Conservation (phyloP, 1,284 basidiomycete genomes). For the Heterobasidion occidentale region DNA sequence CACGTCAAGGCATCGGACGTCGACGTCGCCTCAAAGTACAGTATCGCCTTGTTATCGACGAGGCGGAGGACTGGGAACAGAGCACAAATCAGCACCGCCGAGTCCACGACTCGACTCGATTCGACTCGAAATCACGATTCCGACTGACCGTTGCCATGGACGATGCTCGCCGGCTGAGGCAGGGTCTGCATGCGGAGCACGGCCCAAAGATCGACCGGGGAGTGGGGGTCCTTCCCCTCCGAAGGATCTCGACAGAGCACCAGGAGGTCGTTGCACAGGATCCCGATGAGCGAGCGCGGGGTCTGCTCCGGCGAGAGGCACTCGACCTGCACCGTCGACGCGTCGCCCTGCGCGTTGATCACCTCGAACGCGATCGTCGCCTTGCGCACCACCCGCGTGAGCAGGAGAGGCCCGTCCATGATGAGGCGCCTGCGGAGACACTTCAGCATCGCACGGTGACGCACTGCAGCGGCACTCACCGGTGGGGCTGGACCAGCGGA, state of each 20-base stretch:
- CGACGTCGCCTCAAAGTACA: conserved; percentile 85
- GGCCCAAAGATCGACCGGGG: conserved; percentile 83
- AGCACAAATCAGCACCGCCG: conserved; percentile 5
- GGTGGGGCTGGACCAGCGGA: conserved; percentile 95
- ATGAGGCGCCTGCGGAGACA: conserved; percentile 60
- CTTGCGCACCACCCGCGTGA: conserved; percentile 89
- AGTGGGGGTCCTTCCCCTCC: conserved; percentile 64
- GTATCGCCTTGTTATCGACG: conserved; percentile 84
- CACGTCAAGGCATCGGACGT: conserved; percentile 81
- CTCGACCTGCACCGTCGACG: conserved; percentile 80
- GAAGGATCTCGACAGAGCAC: conserved; percentile 82
- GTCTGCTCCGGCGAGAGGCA: conserved; percentile 79
- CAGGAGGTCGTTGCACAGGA: conserved; percentile 89
- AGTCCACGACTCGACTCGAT: conserved; percentile 1
- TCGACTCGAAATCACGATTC: conserved; percentile 7
- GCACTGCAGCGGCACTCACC: conserved; percentile 34
- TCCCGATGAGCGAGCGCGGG: conserved; percentile 65
- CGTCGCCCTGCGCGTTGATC: conserved; percentile 67
- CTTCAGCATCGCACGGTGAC: conserved; percentile 2
- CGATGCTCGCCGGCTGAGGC: conserved; percentile 84
- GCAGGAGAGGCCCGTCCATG: conserved; percentile 77
- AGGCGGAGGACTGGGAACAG: conserved; percentile 60
- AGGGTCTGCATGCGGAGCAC: conserved; percentile 89
- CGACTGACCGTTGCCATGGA: conserved; percentile 72
- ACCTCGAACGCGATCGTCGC: conserved; percentile 80